Conservation (phyloP, 768 basidiomycete genomes). For the Psilocybe subaeruginosa region DNA sequence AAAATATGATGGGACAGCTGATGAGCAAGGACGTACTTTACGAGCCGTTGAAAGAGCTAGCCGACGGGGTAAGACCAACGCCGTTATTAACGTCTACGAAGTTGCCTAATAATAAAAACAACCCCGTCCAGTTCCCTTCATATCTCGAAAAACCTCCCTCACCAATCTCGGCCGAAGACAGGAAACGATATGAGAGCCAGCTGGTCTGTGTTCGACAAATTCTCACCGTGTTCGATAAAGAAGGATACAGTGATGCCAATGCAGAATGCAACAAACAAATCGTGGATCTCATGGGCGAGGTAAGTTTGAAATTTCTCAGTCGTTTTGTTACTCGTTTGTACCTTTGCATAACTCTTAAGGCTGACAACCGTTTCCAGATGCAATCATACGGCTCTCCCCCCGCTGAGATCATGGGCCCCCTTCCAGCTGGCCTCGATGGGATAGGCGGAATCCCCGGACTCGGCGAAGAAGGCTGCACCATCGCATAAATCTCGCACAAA, state of each 20-base stretch:
- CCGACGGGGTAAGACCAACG: constrained; percentile 55
- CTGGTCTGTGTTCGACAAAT: constrained; percentile 57
- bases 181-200: constrained; percentile 67
- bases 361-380: constrained; percentile 50
- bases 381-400: constrained; percentile 82
- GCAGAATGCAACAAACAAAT: constrained; percentile 47
- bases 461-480: constrained; percentile 29
- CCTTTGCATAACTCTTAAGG: not conserved
- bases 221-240: constrained; percentile 65
- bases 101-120: not conserved
- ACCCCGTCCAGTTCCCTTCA: constrained; percentile 62
- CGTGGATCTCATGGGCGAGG: constrained; percentile 77
- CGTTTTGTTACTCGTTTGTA: not conserved
- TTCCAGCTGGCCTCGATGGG: constrained; percentile 59
- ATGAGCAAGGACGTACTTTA: constrained; percentile 86
- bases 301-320: constrained; percentile 28
- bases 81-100: not conserved
- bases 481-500: constrained; percentile 23
- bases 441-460: constrained; percentile 1
- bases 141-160: constrained; percentile 65
- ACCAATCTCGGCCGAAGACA: constrained; percentile 60
- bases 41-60: constrained; percentile 83
- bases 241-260: constrained; percentile 60
- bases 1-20: constrained; percentile 80
- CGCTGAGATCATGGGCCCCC: constrained; percentile 78